phyloP scores from a whole-genome alignment of 371 early-diverging fungal species.

The Syncephalastrum sp. region DNA sequence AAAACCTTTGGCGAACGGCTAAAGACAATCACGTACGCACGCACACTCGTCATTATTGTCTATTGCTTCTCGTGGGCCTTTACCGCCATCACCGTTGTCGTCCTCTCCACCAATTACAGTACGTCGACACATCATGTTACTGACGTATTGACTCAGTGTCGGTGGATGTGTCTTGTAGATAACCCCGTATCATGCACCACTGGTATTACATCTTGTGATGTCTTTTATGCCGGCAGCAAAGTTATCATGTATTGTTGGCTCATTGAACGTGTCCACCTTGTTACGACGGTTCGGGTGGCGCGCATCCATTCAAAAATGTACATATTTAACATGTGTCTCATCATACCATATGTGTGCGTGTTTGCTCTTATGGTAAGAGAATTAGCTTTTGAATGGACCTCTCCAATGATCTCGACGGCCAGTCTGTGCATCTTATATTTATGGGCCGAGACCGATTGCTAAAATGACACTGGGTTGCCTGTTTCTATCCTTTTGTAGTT shows the following conservation, averaged over 20 bases:
- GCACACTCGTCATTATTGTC: slow-evolving; percentile 36
- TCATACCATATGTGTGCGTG: slow-evolving; percentile 46
- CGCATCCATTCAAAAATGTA: slow-evolving; percentile 43
- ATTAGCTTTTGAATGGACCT: neutral
- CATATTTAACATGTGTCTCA: slow-evolving; percentile 42
- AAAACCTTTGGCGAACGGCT: slow-evolving; percentile 38
- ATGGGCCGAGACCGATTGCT: neutral
- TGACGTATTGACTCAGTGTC: neutral
- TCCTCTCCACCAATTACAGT: slow-evolving; percentile 50
- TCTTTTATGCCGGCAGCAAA: slow-evolving; percentile 51
- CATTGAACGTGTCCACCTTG: slow-evolving; percentile 46
- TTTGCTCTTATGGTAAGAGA: slow-evolving; percentile 42
- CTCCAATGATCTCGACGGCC: too few species aligned
- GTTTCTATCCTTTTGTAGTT: slow-evolving; percentile 16
- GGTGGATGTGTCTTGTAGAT: slow-evolving; percentile 12
- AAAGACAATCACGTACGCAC: slow-evolving; percentile 38
- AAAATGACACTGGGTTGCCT: neutral
- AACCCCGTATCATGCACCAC: slow-evolving; percentile 43
- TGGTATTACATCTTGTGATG: slow-evolving; percentile 45
- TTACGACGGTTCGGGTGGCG: slow-evolving; percentile 43
- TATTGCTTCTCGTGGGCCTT: slow-evolving; percentile 47
- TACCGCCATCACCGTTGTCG: slow-evolving; percentile 29
- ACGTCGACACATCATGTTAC: neutral
- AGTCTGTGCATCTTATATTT: neutral
- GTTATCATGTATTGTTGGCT: slow-evolving; percentile 41